Conservation (phyloP, 169 alveolate species). For the Plasmodium blacklocki region DNA sequence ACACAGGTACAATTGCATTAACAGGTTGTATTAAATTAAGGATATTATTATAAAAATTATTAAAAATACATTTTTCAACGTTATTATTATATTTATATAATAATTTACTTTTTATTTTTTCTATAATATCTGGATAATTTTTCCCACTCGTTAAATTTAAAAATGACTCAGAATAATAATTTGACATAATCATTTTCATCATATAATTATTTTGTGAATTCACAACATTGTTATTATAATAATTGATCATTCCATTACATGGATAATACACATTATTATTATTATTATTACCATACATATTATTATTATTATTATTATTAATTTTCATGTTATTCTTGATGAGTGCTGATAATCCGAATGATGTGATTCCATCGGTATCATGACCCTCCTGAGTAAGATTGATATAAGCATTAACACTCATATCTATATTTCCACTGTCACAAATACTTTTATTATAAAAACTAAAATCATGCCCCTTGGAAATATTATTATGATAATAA, state of each 20-base stretch:
- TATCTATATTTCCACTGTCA: too few species aligned
- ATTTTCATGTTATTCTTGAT: neutral
- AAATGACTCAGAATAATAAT: neutral
- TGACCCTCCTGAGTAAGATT: too few species aligned
- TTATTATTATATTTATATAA: slow-evolving; percentile 20
- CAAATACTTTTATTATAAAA: too few species aligned
- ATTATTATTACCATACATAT: neutral
- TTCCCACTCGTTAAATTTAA: neutral
- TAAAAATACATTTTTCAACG: slow-evolving; percentile 11
- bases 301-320: neutral
- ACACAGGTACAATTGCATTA: slow-evolving; percentile 40
- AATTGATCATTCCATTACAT: neutral
- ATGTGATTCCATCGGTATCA: too few species aligned
- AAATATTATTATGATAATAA: neutral
- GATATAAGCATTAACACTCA: too few species aligned
- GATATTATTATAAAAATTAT: slow-evolving; percentile 7
- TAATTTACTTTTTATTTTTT: slow-evolving; percentile 13
- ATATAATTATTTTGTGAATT: neutral
- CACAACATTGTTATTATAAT: neutral
- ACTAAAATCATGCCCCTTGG: too few species aligned
- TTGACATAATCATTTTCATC: neutral
- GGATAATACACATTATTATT: neutral
- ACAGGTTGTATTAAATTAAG: slow-evolving; percentile 12
- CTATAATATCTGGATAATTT: neutral
- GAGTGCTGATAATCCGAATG: too few species aligned